These are phyloP conservation scores for Penicillium sp. DNA, from an alignment of 2,329 filamentous ascomycete genomes.

Conservation along the genomic window DNA sequence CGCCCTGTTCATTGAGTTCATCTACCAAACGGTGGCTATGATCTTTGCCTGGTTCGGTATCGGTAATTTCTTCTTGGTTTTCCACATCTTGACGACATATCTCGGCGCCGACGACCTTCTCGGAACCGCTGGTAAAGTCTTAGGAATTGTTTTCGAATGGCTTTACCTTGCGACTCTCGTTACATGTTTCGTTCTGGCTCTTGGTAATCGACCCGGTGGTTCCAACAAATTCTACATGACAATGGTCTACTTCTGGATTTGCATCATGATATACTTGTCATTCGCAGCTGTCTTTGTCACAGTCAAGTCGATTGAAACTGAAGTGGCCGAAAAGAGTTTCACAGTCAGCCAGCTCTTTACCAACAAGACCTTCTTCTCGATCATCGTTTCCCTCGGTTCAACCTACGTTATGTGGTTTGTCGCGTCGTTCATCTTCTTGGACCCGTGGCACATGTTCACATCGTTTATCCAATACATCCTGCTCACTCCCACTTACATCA, in stretches of 20 bases:
- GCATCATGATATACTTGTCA: slow-evolving; percentile 92
- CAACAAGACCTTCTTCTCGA: slow-evolving; percentile 86
- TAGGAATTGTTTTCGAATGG: slow-evolving; percentile 94
- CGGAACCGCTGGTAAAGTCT: slow-evolving; percentile 72
- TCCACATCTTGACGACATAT: slow-evolving; percentile 91
- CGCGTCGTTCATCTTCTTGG: slow-evolving; percentile 89
- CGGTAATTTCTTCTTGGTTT: slow-evolving; percentile 98
- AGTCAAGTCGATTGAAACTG: slow-evolving; percentile 75
- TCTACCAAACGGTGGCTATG: slow-evolving; percentile 94
- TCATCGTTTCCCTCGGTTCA: slow-evolving; percentile 88
- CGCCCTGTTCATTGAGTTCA: slow-evolving; percentile 88
- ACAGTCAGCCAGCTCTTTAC: slow-evolving; percentile 72
- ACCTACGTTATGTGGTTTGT: slow-evolving; percentile 94
- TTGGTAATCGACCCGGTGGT: slow-evolving; percentile 92
- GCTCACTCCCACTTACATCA: slow-evolving; percentile 94
- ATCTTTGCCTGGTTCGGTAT: slow-evolving; percentile 98
- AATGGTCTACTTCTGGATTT: slow-evolving; percentile 98
- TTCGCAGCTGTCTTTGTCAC: slow-evolving; percentile 96
- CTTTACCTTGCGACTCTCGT: slow-evolving; percentile 88
- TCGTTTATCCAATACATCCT: slow-evolving; percentile 89
- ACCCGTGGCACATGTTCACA: slow-evolving; percentile 99
- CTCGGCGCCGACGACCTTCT: slow-evolving; percentile 70
- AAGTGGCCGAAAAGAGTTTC: slow-evolving; percentile 66
- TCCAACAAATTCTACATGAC: slow-evolving; percentile 92
- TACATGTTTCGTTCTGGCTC: slow-evolving; percentile 89